Conservation (phyloP, 352 stramenopile species). For the Phytophthora multivora region DNA sequence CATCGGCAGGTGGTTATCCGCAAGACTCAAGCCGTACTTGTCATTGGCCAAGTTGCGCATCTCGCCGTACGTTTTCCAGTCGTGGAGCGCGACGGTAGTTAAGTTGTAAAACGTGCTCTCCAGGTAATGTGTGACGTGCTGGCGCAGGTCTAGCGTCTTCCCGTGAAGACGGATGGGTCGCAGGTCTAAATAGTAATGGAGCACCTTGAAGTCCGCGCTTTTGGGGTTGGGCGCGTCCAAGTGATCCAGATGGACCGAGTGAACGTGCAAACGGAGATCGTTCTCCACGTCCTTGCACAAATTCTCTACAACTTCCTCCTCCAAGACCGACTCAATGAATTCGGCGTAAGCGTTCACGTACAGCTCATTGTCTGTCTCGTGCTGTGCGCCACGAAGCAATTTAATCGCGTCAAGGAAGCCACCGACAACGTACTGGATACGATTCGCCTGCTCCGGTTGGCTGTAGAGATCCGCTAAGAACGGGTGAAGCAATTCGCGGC, state of each 20-base stretch:
- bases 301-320: slow-evolving; percentile 89
- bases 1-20: slow-evolving; percentile 94
- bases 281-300: slow-evolving; percentile 94
- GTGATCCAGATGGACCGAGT: slow-evolving; percentile 87
- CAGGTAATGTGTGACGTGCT: slow-evolving; percentile 92
- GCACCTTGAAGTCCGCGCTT: slow-evolving; percentile 79
- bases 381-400: slow-evolving; percentile 72
- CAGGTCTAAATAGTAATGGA: slow-evolving; percentile 87
- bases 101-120: slow-evolving; percentile 96
- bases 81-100: slow-evolving; percentile 93
- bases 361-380: slow-evolving; percentile 69
- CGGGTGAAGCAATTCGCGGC: slow-evolving; percentile 84
- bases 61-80: slow-evolving; percentile 95
- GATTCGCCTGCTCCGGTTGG: slow-evolving; percentile 79
- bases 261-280: slow-evolving; percentile 90
- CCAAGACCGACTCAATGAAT: slow-evolving; percentile 85
- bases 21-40: slow-evolving; percentile 91
- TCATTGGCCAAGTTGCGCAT: slow-evolving; percentile 94
- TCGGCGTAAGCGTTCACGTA: slow-evolving; percentile 76
- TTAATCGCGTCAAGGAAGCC: slow-evolving; percentile 83
- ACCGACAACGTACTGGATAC: slow-evolving; percentile 83
- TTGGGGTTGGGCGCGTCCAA: slow-evolving; percentile 88
- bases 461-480: slow-evolving; percentile 88
- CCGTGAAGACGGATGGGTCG: slow-evolving; percentile 90
- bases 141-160: slow-evolving; percentile 83